Conservation (phyloP, 129 eudicot genomes). For the Lactuca saligna region DNA sequence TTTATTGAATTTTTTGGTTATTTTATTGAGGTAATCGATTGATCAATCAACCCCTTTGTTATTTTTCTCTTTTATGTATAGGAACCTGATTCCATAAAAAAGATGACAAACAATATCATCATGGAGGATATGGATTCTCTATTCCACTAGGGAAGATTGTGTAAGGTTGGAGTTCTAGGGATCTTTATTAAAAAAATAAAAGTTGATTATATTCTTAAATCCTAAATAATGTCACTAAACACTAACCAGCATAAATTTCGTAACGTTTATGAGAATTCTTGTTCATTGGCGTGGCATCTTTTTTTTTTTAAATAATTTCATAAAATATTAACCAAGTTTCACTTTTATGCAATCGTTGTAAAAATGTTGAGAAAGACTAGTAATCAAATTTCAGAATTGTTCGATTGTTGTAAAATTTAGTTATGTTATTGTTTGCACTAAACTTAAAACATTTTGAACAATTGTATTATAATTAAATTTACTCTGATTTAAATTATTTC, state of each 20-base stretch:
- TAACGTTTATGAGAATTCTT: neutral
- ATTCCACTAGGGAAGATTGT: constrained; percentile 23
- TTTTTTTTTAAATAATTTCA: neutral
- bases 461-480: too few species aligned
- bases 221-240: too few species aligned
- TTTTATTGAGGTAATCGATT: neutral
- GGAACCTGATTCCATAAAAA: constrained; percentile 33
- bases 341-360: neutral
- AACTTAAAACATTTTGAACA: too few species aligned
- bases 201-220: constrained; percentile 19
- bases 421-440: neutral
- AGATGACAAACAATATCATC: constrained; percentile 31
- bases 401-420: neutral
- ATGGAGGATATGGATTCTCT: constrained; percentile 30
- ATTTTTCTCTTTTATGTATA: constrained; percentile 23
- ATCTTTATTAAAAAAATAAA: constrained; percentile 13
- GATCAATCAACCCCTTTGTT: constrained; percentile 5
- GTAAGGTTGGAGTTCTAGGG: constrained; percentile 3
- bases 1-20: constrained; percentile 8
- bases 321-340: neutral
- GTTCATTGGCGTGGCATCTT: neutral
- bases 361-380: neutral
- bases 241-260: too few species aligned
- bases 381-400: neutral
- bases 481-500: too few species aligned